These are phyloP conservation scores for Globisporangium alternatum DNA, from an alignment of 352 stramenopile species.

Conservation along the genomic window DNA sequence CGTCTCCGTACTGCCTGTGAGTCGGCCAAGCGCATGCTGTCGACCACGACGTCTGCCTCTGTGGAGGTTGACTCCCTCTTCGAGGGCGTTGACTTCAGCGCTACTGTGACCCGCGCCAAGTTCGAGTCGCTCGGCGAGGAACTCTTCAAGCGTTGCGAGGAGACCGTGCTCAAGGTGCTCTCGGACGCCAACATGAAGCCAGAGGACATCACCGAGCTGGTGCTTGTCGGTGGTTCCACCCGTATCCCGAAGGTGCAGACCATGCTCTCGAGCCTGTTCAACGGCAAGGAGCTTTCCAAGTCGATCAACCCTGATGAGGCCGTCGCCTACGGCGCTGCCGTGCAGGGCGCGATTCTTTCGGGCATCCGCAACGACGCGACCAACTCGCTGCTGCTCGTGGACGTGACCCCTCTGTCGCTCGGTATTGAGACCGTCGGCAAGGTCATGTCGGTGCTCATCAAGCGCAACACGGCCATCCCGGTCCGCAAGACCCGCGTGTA, in stretches of 20 bases:
- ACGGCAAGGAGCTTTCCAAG: slow-evolving; percentile 91
- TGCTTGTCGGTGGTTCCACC: slow-evolving; percentile 97
- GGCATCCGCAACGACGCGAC: slow-evolving; percentile 72
- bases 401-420: slow-evolving; percentile 88
- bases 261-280: slow-evolving; percentile 98
- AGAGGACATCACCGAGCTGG: slow-evolving; percentile 97
- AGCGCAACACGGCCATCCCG: slow-evolving; percentile 87
- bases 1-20: slow-evolving; percentile 91
- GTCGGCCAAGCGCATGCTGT: slow-evolving; percentile 90
- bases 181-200: slow-evolving; percentile 96
- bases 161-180: slow-evolving; percentile 55
- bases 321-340: slow-evolving; percentile 97
- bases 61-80: slow-evolving; percentile 93
- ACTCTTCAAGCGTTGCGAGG: slow-evolving; percentile 89
- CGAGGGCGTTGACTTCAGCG: slow-evolving; percentile 93
- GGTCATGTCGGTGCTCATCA: slow-evolving; percentile 89
- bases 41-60: slow-evolving; percentile 79
- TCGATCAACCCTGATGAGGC: slow-evolving; percentile 97
- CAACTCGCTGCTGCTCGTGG: slow-evolving; percentile 83
- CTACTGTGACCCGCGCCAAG: slow-evolving; percentile 85
- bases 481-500: slow-evolving; percentile 79
- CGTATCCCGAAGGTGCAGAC: slow-evolving; percentile 97
- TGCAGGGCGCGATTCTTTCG: slow-evolving; percentile 87
- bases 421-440: slow-evolving; percentile 88
- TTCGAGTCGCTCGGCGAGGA: slow-evolving; percentile 90